A percentile compares a stretch with the other conserved stretches of the same genome.
phyloP scores from a whole-genome alignment of 139 green algal genomes.

The Diplosphaera chodatii region DNA sequence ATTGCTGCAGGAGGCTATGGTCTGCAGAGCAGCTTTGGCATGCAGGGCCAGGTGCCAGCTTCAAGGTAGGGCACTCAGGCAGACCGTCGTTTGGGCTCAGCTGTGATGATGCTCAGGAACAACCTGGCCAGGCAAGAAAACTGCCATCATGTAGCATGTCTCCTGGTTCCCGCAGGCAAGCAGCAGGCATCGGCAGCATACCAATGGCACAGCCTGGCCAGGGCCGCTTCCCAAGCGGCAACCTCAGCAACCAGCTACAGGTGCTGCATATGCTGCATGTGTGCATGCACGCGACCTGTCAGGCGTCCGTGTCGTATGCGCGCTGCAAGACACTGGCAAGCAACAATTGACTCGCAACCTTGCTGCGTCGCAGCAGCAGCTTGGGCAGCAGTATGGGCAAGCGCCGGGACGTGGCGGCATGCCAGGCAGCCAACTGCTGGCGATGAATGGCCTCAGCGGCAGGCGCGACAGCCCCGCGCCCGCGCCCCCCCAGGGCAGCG shows the following conservation, averaged over 20 bases:
- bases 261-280: too few species aligned
- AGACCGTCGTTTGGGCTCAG: too few species aligned
- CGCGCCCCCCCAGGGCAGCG: not conserved
- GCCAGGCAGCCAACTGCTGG: not conserved
- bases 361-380: constrained; percentile 9
- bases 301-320: too few species aligned
- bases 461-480: not conserved
- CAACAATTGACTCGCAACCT: too few species aligned
- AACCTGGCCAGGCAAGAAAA: too few species aligned
- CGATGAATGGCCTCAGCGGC: constrained; percentile 7
- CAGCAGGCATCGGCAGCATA: not conserved
- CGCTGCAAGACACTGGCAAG: too few species aligned
- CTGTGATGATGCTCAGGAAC: too few species aligned
- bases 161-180: not conserved
- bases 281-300: too few species aligned
- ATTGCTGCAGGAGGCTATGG: not conserved
- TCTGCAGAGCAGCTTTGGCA: constrained; percentile 22
- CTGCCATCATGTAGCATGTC: too few species aligned
- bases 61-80: constrained; percentile 11
- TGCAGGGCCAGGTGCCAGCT: constrained; percentile 23
- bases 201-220: not conserved
- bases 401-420: constrained; percentile 3
- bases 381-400: constrained; percentile 9
- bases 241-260: not conserved
- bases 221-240: not conserved